Evolutionary conservation across 345 rosid genomes (phyloP), one percentile per base, ranked within the genome.

Genomic region (Pistacia integerrima): DNA sequence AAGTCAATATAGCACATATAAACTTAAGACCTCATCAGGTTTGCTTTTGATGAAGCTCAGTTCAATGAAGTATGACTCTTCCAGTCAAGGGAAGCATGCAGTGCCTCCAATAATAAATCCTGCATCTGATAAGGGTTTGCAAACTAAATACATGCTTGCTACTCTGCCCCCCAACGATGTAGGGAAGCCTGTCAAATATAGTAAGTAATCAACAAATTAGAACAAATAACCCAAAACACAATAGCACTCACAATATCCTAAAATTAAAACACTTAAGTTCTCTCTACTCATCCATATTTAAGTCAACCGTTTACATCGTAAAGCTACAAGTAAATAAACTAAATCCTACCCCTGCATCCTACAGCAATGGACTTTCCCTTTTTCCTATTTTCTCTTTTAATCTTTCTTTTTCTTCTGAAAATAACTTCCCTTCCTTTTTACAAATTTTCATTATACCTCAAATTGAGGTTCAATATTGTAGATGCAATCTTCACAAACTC

Each of bases 121-220:
- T 63, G 76, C 57, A 77, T 52, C 67, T 48, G 69, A 68, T 57
- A 51, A 55, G 66, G 48, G 67, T 69, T 75, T 69, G 63, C 67
- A 81, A 80, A 77, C 70, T 56, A 82, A 79, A 65, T 59, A 82
- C 75, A 64, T 52, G 76, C 77, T 77, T 72, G 78, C 76, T 60
- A 63, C 52, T 76, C 87, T 80, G 78, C 81, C 80, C 81, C 87
- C 85, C 81, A 82, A 66, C 57, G 22, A 59, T 68, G 80, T 82
- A 78, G 84, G 88, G 87, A 85, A 85, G 83, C 83, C 87, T 73
- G 83, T 79, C 77, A 78, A 80, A 80, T 79, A 83, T 80, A 55
- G 70, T 80, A 67, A 55, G 82, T 59, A 73, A 72, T 41, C 56
- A 69, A 54, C 11, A 58, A 28, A 76, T 82, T 55, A 80, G 84